Evolutionary conservation across 148 eudicot genomes (phyloP), one percentile per base, ranked within the genome.

Genomic region (Dianthus caryophyllus): DNA sequence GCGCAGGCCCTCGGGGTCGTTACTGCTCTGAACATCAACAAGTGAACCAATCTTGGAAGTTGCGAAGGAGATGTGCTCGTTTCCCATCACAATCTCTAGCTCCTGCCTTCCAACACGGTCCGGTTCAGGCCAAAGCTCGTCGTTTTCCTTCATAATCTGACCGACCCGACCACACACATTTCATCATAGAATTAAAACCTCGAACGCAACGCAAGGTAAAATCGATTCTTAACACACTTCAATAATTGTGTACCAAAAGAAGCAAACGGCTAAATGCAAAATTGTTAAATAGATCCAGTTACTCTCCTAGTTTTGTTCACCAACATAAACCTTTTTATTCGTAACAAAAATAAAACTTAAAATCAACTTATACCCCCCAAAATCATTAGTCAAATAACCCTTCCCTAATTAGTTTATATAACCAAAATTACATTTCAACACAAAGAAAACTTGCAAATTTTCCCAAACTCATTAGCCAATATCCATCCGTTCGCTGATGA

Each of bases 1-100:
- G n/a, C 93, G 82, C 61, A 87, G 89, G 13, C 96, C 96, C 81
- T 90, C 93, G n/a, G 96, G 96, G 64, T 90, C 96, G 38, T 87
- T 82, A 62, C 96, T 90, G 54, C 84, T 80, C 70, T 90, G 93
- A 24, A 90, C 96, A 82, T 90, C 96, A 82, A 90, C 84, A 66
- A 90, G 93, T 6, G 96, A 90, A 30, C 96, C 93, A 76, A 90
- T 90, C 81, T 90, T 90, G 1, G 96, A 87, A 59, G 96, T 87
- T 9, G 96, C 84, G 64, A 90, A 90, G 39, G 93, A 90, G 18
- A 90, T 90, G 66, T 90, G 96, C 72, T 88, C 95, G 74, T 85
- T 83, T 14, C 85, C 88, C 88, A 85, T 85, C 83, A 88, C 95
- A 81, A 88, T 88, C 76, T 88, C 95, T 61, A 88, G 88, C 80